These are phyloP conservation scores for Singerocomus inundabilis DNA, from an alignment of 1,284 basidiomycete genomes.

Conservation along the genomic window DNA sequence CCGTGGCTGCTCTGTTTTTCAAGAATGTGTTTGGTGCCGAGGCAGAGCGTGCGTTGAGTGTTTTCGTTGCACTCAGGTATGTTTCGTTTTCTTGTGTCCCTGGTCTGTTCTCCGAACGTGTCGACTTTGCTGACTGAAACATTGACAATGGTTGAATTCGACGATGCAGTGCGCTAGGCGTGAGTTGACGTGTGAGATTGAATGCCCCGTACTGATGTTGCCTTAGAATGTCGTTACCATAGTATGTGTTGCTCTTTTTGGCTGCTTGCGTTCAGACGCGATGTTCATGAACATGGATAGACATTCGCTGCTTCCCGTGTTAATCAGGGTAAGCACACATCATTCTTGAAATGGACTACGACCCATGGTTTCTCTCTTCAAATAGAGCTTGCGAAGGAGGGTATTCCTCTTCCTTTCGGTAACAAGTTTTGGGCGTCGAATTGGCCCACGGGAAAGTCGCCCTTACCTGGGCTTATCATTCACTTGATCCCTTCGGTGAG, in stretches of 20 bases:
- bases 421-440: slow-evolving; percentile 42
- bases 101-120: background rate
- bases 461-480: slow-evolving; percentile 39
- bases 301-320: slow-evolving; percentile 46
- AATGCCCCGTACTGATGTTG: slow-evolving; percentile 4
- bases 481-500: slow-evolving; percentile 36
- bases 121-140: background rate
- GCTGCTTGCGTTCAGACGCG: background rate
- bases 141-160: background rate
- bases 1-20: slow-evolving; percentile 56
- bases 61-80: slow-evolving; percentile 52
- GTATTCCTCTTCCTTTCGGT: slow-evolving; percentile 39
- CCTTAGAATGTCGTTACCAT: slow-evolving; percentile 37
- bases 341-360: background rate
- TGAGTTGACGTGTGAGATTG: slow-evolving; percentile 6
- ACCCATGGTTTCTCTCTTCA: background rate
- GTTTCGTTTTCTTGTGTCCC: background rate
- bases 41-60: slow-evolving; percentile 47
- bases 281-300: slow-evolving; percentile 18
- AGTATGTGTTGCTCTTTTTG: slow-evolving; percentile 15
- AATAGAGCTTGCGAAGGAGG: slow-evolving; percentile 43
- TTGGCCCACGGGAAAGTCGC: slow-evolving; percentile 39
- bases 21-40: slow-evolving; percentile 49
- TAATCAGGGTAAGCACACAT: slow-evolving; percentile 39
- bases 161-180: slow-evolving; percentile 28